Evolutionary conservation across 306 rosid genomes (phyloP).

Genomic region (Corylus americana): DNA sequence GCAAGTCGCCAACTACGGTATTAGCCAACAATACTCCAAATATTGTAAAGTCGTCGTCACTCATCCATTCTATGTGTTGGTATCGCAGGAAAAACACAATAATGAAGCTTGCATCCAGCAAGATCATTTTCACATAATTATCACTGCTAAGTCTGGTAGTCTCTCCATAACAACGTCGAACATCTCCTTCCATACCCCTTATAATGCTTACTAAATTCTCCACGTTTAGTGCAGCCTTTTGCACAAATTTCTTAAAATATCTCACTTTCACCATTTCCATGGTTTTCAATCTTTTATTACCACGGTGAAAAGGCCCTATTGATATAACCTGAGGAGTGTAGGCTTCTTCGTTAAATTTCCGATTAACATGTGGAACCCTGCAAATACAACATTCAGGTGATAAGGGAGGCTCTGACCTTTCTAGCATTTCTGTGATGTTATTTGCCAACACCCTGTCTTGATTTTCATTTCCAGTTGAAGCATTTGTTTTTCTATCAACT

Average conservation of each 20-base stretch:
- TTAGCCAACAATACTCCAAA: not conserved
- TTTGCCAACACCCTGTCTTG: not conserved
- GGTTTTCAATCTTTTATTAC: not conserved
- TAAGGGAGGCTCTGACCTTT: not conserved
- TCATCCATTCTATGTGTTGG: not conserved
- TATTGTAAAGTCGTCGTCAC: too few species aligned
- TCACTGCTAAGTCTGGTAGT: not conserved
- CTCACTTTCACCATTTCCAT: not conserved
- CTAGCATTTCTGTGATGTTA: not conserved
- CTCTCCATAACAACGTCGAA: not conserved
- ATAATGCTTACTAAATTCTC: not conserved
- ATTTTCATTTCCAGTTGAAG: not conserved
- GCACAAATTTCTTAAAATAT: not conserved
- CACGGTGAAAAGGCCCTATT: conserved; percentile 14
- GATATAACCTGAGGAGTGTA: conserved; percentile 8
- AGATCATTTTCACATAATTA: conserved; percentile 10
- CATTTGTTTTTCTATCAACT: not conserved
- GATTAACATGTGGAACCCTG: not conserved
- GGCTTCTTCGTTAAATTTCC: not conserved
- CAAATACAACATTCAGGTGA: conserved; percentile 3
- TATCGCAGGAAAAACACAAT: not conserved
- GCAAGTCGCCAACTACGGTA: not conserved
- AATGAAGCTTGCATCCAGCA: conserved; percentile 17
- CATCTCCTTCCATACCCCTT: not conserved
- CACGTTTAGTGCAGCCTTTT: not conserved